These are phyloP conservation scores for Myxozyma udenii DNA, from an alignment of 805 yeast species.

Conservation along the genomic window DNA sequence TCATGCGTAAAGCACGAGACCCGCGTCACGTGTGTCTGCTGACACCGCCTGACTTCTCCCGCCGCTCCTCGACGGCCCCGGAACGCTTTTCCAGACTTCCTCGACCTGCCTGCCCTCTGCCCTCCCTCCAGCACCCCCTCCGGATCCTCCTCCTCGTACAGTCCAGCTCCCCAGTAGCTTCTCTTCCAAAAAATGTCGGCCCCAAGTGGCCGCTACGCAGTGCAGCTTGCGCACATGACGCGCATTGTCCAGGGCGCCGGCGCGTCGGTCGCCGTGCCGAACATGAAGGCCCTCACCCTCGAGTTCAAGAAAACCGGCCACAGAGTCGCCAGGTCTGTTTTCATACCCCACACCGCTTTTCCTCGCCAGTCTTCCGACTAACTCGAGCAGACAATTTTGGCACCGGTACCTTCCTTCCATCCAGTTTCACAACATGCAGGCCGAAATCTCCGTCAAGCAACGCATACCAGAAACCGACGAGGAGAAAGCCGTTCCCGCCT, in stretches of 20 bases:
- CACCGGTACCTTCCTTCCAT: conserved; percentile 67
- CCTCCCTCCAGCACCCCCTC: no score
- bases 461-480: conserved; percentile 29
- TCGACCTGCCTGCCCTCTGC: no score
- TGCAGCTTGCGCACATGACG: conserved; percentile 9
- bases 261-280: conserved; percentile 17
- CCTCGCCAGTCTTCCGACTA: not conserved
- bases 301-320: conserved; percentile 24
- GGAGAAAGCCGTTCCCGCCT: conserved; percentile 37
- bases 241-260: conserved; percentile 11
- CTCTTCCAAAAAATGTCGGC: no score
- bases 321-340: conserved; percentile 26
- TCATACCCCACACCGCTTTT: not conserved
- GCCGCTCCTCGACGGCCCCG: no score
- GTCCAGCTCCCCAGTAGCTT: no score
- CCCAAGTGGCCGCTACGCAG: no score
- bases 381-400: conserved; percentile 77
- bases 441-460: conserved; percentile 55
- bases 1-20: no score
- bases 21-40: no score
- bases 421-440: conserved; percentile 75
- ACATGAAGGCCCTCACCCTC: conserved; percentile 2
- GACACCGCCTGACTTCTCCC: no score
- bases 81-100: no score
- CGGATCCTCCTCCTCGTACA: no score